Conservation (phyloP, 164 flowering plant genomes). For the Buxus sempervirens region DNA sequence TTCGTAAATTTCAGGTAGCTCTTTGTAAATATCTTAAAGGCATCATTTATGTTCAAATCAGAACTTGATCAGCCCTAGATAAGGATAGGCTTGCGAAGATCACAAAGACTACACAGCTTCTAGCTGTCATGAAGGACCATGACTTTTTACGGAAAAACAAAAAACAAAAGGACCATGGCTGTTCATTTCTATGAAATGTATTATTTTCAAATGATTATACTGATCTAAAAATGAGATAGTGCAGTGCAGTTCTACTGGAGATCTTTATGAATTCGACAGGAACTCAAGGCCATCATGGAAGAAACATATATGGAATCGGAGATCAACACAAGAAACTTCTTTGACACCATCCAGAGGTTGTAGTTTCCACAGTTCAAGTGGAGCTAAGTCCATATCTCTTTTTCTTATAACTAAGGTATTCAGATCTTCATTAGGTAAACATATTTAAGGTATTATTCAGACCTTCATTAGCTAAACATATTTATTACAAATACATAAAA, state of each 20-base stretch:
- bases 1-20: neutral
- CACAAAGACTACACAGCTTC: no score
- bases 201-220: neutral
- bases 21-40: no score
- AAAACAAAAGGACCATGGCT: neutral
- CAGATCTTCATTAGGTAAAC: neutral
- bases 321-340: slow-evolving; percentile 32
- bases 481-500: no score
- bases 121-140: neutral
- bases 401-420: slow-evolving; percentile 75
- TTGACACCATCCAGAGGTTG: slow-evolving; percentile 44
- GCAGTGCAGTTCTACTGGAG: slow-evolving; percentile 69
- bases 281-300: slow-evolving; percentile 83
- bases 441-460: no score
- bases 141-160: no score
- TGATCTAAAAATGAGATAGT: slow-evolving; percentile 18
- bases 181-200: neutral
- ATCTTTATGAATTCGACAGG: slow-evolving; percentile 69
- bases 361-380: slow-evolving; percentile 42
- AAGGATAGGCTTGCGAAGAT: neutral
- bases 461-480: neutral
- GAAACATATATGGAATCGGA: slow-evolving; percentile 65
- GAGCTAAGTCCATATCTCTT: slow-evolving; percentile 62
- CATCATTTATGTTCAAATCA: neutral
- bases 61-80: neutral